Base-by-base conservation (phyloP, 768 basidiomycete species). In the Tephrocybe sp. region DNA sequence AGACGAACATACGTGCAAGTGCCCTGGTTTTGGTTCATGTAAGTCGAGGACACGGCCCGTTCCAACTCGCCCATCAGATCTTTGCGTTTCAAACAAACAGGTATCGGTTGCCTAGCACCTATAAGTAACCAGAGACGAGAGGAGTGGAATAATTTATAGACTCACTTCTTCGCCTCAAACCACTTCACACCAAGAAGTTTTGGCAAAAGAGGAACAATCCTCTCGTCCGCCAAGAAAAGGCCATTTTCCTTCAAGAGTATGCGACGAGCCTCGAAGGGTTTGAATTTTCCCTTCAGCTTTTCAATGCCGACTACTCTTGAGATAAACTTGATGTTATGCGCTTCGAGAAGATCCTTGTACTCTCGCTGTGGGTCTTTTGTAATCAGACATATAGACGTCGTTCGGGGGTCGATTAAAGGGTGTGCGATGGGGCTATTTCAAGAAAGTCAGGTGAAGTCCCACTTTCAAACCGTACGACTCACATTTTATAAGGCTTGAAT, bases 121-220 rank as follows among this genome's bases (percentile, higher is more conserved):
- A 57, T 56, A n/a, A 56, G 50, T 39, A 56, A 32, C 48, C 20
- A 12, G 45, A 36, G 45, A 20, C 43, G 21, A 25, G 23, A 38
- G 32, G 37, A 18, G 34, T 34, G 9, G n/a, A n/a, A n/a, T n/a
- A n/a, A n/a, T n/a, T n/a, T n/a, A 28, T 6, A 10, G 23, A 63
- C 90, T 57, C 59, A 97, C 94, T 98, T 98, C 73, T 98, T 98
- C 1, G 94, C 92, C 25, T 90, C 81, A 60, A 98, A 93, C 81
- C 92, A 98, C 61, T 87, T 88, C 45, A 83, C 85, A 5, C 97
- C 97, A 2, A 98, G 75, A 41, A 98, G 71, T 54, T 82, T 83
- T 1, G 96, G 96, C 50, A 98, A 79, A 48, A 93, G 70, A n/a
- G 89, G 88, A 32, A 96, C 73, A 37, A 99, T 77, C 24, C 93